Evolutionary conservation across 305 asterid species (phyloP).

Genomic region (Euphrasia arctica): DNA sequence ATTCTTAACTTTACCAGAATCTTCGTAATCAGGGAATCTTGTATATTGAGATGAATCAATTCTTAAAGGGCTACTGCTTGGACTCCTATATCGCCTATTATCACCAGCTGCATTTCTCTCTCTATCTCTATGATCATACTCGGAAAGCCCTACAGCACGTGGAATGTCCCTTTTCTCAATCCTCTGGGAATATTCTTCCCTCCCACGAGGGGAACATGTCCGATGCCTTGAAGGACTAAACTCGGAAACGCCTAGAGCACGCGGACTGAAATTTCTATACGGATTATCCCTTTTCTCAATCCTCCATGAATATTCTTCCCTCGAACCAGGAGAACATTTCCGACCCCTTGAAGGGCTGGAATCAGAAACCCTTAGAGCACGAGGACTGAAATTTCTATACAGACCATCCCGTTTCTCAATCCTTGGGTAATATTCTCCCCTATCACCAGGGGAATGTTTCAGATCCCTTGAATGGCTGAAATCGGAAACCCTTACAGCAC

Average conservation of each 20-base stretch:
- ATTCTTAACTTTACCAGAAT: slow-evolving; percentile 31
- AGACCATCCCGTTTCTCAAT: no score
- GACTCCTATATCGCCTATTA: slow-evolving; percentile 29
- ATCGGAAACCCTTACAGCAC: no score
- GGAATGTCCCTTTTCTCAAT: slow-evolving; percentile 26
- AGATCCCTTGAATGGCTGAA: no score
- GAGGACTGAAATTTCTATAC: no score
- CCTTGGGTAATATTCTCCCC: no score
- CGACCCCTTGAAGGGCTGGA: not conserved
- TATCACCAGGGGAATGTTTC: no score
- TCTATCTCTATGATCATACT: slow-evolving; percentile 25
- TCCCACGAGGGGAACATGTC: slow-evolving; percentile 24
- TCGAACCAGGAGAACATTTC: slow-evolving; percentile 23
- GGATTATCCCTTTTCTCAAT: slow-evolving; percentile 27
- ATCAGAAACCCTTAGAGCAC: no score
- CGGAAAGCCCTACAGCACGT: slow-evolving; percentile 22
- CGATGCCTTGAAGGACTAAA: slow-evolving; percentile 6
- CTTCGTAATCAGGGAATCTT: slow-evolving; percentile 26
- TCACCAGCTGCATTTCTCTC: slow-evolving; percentile 27
- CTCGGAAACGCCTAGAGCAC: slow-evolving; percentile 22
- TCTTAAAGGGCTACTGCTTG: slow-evolving; percentile 29
- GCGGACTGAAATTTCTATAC: slow-evolving; percentile 26
- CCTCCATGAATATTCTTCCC: slow-evolving; percentile 27
- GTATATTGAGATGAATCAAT: slow-evolving; percentile 19
- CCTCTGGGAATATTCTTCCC: slow-evolving; percentile 27